Base-by-base conservation (phyloP, 345 rosid species). In the Aethionema arabicum region DNA sequence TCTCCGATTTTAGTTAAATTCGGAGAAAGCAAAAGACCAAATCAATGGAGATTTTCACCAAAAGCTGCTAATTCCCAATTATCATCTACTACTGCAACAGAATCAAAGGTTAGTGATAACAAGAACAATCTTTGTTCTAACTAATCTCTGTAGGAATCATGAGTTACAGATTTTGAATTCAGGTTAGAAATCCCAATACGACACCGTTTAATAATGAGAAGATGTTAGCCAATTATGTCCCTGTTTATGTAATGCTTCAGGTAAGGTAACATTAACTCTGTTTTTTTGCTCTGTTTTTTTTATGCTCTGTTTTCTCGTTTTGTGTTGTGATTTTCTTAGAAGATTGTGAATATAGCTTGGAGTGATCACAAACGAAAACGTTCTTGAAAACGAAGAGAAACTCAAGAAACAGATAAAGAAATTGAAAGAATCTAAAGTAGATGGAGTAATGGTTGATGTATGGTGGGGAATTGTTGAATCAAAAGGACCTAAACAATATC, bases 381-480 rank as follows among this genome's bases (percentile, higher is more conserved):
- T 72, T 59, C 77, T 90, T n/a, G 72, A 58, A 64, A 74, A 81
- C 74, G 58, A 52, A 64, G 78, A 69, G 6, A 69, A 12, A 13
- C 60, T 87, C 14, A 73, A 71, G 79, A 57, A 67, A 59, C 85
- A 85, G 74, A 83, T 87, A 8, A 76, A 70, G 80, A 73, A 78
- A 68, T 85, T 87, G 52, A 83, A 76, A 59, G 54, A 73, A 7
- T 85, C 85, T 6, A 86, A 83, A 11, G 63, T 85, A 9, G 96
- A 85, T 53, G 90, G 93, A 30, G 80, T 88, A 0, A 88, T 85
- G 93, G 76, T 84, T 3, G 96, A 88, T 56, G 84, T 91, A 0
- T 87, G 91, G 93, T 91, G 91, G 93, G 91, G 96, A 38, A 82
- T 85, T 8, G 62, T 84, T 11, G 93, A 91, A 68, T 68, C 86